A percentile compares a stretch with the other conserved stretches of the same genome.
Evolutionary conservation across 2,329 filamentous ascomycete species (phyloP).

Genomic region (Lasiodiplodia theobromae): DNA sequence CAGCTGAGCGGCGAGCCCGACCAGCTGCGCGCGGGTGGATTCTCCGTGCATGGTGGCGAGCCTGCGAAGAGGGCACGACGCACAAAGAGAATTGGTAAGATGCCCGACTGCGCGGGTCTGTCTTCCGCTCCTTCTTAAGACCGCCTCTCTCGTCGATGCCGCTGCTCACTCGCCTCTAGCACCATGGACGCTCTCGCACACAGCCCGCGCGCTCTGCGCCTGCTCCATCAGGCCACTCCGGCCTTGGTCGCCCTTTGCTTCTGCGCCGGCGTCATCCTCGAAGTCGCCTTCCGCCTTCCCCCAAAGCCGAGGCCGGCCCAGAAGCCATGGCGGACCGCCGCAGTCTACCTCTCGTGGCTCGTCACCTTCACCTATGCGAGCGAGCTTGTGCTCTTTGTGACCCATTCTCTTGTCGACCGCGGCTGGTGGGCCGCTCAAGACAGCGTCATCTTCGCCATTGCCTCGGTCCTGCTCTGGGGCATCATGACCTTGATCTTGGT

Average conservation of each 20-base stretch:
- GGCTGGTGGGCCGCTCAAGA: slow-evolving; percentile 43
- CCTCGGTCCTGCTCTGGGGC: slow-evolving; percentile 45
- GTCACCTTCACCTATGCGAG: slow-evolving; percentile 27
- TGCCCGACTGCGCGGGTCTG: slow-evolving; percentile 18
- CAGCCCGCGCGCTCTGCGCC: slow-evolving; percentile 17
- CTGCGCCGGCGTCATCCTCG: slow-evolving; percentile 12
- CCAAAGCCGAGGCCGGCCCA: slow-evolving; percentile 5
- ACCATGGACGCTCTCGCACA: slow-evolving; percentile 25
- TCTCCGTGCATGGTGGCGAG: slow-evolving; percentile 18
- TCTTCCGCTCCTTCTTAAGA: slow-evolving; percentile 2
- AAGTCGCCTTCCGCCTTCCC: slow-evolving; percentile 26
- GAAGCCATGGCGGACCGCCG: not conserved
- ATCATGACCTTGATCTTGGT: slow-evolving; percentile 38
- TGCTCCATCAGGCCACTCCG: slow-evolving; percentile 24
- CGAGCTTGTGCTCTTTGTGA: slow-evolving; percentile 37
- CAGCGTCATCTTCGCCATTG: slow-evolving; percentile 43
- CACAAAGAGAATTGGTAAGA: slow-evolving; percentile 23
- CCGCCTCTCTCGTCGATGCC: slow-evolving; percentile 1
- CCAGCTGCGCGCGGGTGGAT: slow-evolving; percentile 2
- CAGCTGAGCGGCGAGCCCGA: slow-evolving; percentile 23
- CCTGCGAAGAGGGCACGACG: slow-evolving; percentile 15
- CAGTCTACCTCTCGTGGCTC: slow-evolving; percentile 15
- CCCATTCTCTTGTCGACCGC: slow-evolving; percentile 39
- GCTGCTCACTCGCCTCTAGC: slow-evolving; percentile 21
- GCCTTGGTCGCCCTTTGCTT: slow-evolving; percentile 18